Base-by-base conservation (phyloP, 2,329 filamentous ascomycete genomes). In the Colletotrichum tabaci region DNA sequence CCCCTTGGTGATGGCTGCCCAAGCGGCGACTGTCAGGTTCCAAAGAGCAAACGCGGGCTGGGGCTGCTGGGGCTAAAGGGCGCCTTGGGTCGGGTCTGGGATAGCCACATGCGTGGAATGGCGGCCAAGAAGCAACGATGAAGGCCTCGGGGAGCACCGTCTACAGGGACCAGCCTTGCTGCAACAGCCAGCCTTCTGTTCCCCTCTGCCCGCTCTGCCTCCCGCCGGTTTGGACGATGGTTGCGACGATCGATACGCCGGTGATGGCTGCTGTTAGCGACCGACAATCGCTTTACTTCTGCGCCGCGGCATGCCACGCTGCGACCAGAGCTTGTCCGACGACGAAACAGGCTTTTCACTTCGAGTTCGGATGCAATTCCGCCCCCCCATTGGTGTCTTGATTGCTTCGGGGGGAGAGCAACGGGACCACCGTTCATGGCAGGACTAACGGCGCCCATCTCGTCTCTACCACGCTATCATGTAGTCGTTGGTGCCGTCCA, bases 11-110 rank as follows among this genome's bases (percentile, higher is more conserved):
- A 71, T 72, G 61, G 70, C 49, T 72, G 70, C 70, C 70, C 70
- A 72, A 72, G 66, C 66, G 70, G 67, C 70, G 61, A 66, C 68
- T 40, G 61, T 72, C 70, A 61, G 70, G 70, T 72, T 64, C 38
- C 21, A 67, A 69, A 53, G 46, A 58, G 50, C 67, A 56, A 62
- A 67, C 57, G 50, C 64, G 64, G 67, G 50, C 38, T 53, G 38
- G 35, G 52, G 13, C 46, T 12, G 53, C 38, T 62, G 47, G 63
- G 40, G 58, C 65, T 69, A 60, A 58, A 58, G 56, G 62, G 23
- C 50, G 56, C 44, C 35, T 30, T 71, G 68, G 64, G 57, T 53
- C 67, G 4, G 66, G 70, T 66, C 70, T 71, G 56, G 61, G 60
- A 61, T 47, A 55, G 66, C 30, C 40, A 61, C 42, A 71, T 50